Evolutionary conservation across 2,329 filamentous ascomycete genomes (phyloP).

Genomic region (Beauveria pseudobassiana): DNA sequence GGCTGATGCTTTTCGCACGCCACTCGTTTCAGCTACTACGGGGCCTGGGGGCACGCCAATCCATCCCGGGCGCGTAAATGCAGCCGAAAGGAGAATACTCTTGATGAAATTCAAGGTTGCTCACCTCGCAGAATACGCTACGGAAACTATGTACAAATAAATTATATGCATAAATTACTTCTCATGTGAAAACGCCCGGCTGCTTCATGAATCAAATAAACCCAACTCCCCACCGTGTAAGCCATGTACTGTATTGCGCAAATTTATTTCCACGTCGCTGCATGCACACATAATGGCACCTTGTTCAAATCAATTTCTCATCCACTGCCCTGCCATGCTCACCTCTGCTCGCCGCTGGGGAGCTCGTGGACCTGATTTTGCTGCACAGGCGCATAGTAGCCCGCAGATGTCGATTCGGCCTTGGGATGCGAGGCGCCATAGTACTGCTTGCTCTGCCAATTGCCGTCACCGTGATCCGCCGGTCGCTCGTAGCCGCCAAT

Average conservation of each 20-base stretch:
- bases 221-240: neutral
- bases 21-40: neutral
- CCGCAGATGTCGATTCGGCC: neutral
- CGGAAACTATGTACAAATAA: conserved; percentile 1
- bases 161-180: neutral
- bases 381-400: conserved; percentile 7
- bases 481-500: conserved; percentile 9
- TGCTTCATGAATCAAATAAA: neutral
- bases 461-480: neutral
- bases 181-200: neutral
- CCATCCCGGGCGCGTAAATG: neutral
- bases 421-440: conserved; percentile 6
- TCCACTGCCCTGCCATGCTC: neutral
- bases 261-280: neutral
- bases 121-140: neutral
- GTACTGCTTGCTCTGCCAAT: conserved; percentile 4
- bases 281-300: neutral
- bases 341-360: neutral
- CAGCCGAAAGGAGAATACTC: neutral
- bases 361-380: conserved; percentile 7
- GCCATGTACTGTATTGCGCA: neutral
- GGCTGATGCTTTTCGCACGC: neutral
- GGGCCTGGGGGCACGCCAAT: neutral
- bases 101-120: neutral
- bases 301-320: neutral